Evolutionary conservation across 202 grass and related monocot genomes (phyloP), one percentile per base, ranked within the genome.

Genomic region (Brachypodium distachyon): DNA sequence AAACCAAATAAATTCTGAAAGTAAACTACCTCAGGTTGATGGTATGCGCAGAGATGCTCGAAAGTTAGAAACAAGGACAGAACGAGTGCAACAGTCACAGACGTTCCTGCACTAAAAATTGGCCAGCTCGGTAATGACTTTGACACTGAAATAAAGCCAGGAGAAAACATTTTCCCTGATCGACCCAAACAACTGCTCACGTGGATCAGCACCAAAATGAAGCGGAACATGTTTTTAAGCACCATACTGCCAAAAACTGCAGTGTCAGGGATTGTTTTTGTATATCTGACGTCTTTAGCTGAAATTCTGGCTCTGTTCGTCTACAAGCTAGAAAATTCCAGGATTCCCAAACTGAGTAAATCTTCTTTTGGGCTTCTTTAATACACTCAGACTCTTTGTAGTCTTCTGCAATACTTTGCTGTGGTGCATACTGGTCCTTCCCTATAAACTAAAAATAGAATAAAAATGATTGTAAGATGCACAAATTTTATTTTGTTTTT

Each of bases 31-130:
- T 98, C 96, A 19, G 96, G 96, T 82, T 95, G 96, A 71, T 88
- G 90, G 78, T 98, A 98, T 54, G 89, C 77, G 68, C 85, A 89
- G 26, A 98, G 89, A 58, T 98, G 96, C 67, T 98, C 87, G 73
- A 84, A 78, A 70, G 90, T 95, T 80, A 98, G 89, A 83, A 90
- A 95, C 23, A 98, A 73, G 42, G 91, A 95, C 17, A 98, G 66
- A 65, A 95, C 80, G 57, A 92, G 59, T 48, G 96, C 36, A 87
- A 79, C 43, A 65, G 77, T 55, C 37, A 95, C 87, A 85, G 86
- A 98, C 78, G 82, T 48, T 61, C 91, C 91, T 53, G 96, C 96
- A 85, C 84, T 98, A 26, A 90, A 85, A 77, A 95, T 90, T 11
- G 91, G 91, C 96, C 91, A 98, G 74, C 87, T 85, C 8, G 70